These are phyloP conservation scores for Thermoascus crustaceus DNA, from an alignment of 2,329 filamentous ascomycete genomes.

Conservation along the genomic window DNA sequence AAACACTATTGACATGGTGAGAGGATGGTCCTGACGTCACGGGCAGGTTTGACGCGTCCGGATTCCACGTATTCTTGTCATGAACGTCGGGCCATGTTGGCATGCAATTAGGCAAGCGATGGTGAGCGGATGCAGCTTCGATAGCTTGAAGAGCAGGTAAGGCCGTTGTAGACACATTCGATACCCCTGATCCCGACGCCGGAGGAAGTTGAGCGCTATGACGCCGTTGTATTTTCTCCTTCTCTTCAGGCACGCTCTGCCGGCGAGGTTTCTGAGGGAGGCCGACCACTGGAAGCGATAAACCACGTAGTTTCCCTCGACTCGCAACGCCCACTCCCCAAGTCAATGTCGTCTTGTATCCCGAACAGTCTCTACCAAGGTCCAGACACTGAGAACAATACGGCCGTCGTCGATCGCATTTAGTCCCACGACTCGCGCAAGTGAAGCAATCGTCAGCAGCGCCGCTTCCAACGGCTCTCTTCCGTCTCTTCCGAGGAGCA, in stretches of 20 bases:
- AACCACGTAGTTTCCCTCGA: constrained; percentile 82
- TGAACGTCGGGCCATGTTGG: too few relatives aligned
- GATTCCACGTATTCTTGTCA: too few relatives aligned
- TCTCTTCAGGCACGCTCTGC: background rate
- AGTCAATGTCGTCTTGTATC: constrained; percentile 93
- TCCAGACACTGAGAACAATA: constrained; percentile 95
- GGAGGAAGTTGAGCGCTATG: background rate
- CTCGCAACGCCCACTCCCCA: constrained; percentile 96
- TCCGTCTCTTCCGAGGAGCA: constrained; percentile 61
- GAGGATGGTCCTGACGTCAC: too few relatives aligned
- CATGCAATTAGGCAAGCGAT: too few relatives aligned
- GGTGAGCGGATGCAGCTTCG: too few relatives aligned
- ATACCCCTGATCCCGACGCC: too few relatives aligned
- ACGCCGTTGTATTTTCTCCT: background rate
- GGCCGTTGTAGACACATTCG: too few relatives aligned
- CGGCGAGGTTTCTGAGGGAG: constrained; percentile 9
- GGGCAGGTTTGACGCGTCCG: too few relatives aligned
- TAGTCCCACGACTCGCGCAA: constrained; percentile 72
- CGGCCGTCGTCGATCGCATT: constrained; percentile 84
- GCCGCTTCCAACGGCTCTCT: constrained; percentile 79
- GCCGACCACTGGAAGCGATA: constrained; percentile 59
- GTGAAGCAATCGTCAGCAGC: constrained; percentile 93
- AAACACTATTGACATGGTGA: too few relatives aligned
- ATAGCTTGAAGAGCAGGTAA: too few relatives aligned
- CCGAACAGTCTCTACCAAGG: constrained; percentile 83